Evolutionary conservation across 352 stramenopile genomes (phyloP).

Genomic region (Phytophthora niederhauseri): DNA sequence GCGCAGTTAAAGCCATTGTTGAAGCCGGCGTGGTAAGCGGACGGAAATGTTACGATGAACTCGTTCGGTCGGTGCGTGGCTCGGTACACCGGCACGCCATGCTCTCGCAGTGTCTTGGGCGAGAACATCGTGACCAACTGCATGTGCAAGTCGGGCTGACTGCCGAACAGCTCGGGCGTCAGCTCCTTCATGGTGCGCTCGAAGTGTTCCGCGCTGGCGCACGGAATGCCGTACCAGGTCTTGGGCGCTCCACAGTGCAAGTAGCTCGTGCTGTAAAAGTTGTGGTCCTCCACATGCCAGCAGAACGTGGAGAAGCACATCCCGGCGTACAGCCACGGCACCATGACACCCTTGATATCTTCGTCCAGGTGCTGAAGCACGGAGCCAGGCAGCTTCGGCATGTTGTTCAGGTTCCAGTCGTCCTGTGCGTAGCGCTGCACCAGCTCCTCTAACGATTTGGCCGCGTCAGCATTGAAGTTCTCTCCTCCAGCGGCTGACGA

Average conservation of each 20-base stretch:
- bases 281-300: slow-evolving; percentile 99
- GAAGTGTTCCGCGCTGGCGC: slow-evolving; percentile 90
- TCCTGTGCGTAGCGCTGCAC: slow-evolving; percentile 80
- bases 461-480: slow-evolving; percentile 22
- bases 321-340: slow-evolving; percentile 99
- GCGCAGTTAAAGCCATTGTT: slow-evolving; percentile 97
- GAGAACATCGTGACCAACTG: slow-evolving; percentile 91
- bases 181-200: slow-evolving; percentile 91
- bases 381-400: slow-evolving; percentile 94
- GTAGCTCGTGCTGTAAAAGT: slow-evolving; percentile 99
- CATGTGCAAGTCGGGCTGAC: slow-evolving; percentile 96
- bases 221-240: slow-evolving; percentile 98
- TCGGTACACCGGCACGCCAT: slow-evolving; percentile 95
- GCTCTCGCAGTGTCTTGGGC: slow-evolving; percentile 66
- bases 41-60: slow-evolving; percentile 99
- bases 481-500: slow-evolving; percentile 23
- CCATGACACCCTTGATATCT: slow-evolving; percentile 98
- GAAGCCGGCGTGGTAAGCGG: slow-evolving; percentile 98
- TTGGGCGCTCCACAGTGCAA: slow-evolving; percentile 97
- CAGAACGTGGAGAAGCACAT: slow-evolving; percentile 99
- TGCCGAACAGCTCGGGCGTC: slow-evolving; percentile 95
- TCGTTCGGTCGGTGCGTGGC: slow-evolving; percentile 96
- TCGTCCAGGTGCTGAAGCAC: slow-evolving; percentile 97
- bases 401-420: slow-evolving; percentile 99
- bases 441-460: slow-evolving; percentile 51